Evolutionary conservation across 1,139 yeast species (phyloP).

Genomic region (Petasospora fabianii): DNA sequence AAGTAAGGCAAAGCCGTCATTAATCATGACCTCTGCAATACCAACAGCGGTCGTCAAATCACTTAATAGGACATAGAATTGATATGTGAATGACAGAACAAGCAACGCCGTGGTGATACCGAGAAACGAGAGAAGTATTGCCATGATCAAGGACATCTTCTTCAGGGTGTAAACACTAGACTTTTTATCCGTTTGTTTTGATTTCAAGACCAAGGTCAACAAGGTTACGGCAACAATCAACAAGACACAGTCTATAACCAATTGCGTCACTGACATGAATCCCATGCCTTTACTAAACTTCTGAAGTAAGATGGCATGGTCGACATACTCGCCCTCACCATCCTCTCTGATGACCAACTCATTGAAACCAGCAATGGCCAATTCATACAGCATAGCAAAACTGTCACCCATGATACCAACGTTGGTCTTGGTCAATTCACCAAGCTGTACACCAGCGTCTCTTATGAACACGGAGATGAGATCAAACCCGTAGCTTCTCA

Average conservation of each 20-base stretch:
- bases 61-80: slow-evolving; percentile 20
- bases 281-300: slow-evolving; percentile 27
- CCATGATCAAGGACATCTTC: slow-evolving; percentile 4
- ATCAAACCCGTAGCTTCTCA: slow-evolving; percentile 42
- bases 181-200: not conserved
- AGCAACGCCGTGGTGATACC: slow-evolving; percentile 15
- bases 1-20: slow-evolving; percentile 21
- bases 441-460: slow-evolving; percentile 50
- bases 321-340: slow-evolving; percentile 14
- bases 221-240: slow-evolving; percentile 3
- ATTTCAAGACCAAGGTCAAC: slow-evolving; percentile 4
- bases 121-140: slow-evolving; percentile 10
- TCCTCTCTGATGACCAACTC: slow-evolving; percentile 17
- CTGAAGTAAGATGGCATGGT: slow-evolving; percentile 26
- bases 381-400: slow-evolving; percentile 37
- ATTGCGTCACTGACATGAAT: slow-evolving; percentile 17
- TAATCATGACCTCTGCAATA: slow-evolving; percentile 24
- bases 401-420: slow-evolving; percentile 39
- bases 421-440: slow-evolving; percentile 38
- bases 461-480: slow-evolving; percentile 42
- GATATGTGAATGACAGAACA: slow-evolving; percentile 23
- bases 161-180: slow-evolving; percentile 1
- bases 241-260: slow-evolving; percentile 8
- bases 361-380: slow-evolving; percentile 24
- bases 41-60: slow-evolving; percentile 21